A percentile compares a stretch with the other conserved stretches of the same genome.
These are phyloP conservation scores for Schizothecium vesticola DNA, from an alignment of 495 filamentous ascomycete species.

Conservation along the genomic window DNA sequence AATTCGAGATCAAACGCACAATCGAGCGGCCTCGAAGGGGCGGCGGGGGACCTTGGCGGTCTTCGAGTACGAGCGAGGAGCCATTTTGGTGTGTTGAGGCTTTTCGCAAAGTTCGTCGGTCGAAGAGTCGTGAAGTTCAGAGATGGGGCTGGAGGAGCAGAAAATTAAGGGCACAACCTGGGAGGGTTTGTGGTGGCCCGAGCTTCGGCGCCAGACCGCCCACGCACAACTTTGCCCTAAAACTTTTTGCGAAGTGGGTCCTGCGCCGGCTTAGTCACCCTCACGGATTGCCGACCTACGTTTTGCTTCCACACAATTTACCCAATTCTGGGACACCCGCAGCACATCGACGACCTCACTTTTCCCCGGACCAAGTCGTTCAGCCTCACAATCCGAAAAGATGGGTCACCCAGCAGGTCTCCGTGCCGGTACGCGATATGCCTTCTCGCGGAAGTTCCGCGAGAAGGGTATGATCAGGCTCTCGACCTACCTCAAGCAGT, in stretches of 20 bases:
- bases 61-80: conserved; percentile 79
- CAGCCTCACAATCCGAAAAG: conserved; percentile 37
- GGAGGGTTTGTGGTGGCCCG: conserved; percentile 38
- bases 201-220: conserved; percentile 13
- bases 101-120: conserved; percentile 23
- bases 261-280: conserved; percentile 29
- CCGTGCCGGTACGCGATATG: conserved; percentile 90
- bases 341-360: conserved; percentile 33
- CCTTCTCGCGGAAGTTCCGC: conserved; percentile 90
- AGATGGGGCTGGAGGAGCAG: conserved; percentile 6
- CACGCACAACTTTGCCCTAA: conserved; percentile 27
- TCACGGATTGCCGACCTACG: conserved; percentile 22
- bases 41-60: conserved; percentile 90
- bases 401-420: conserved; percentile 99
- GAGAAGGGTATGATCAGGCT: conserved; percentile 85
- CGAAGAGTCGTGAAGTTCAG: conserved; percentile 16
- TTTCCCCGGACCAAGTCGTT: conserved; percentile 31
- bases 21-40: conserved; percentile 97
- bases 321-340: conserved; percentile 29
- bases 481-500: conserved; percentile 86
- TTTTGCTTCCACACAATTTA: conserved; percentile 31
- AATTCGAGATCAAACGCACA: conserved; percentile 52
- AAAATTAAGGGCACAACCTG: conserved; percentile 23
- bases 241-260: conserved; percentile 8
- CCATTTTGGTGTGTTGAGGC: conserved; percentile 41